These are phyloP conservation scores for Xanthoconium stramineum DNA, from an alignment of 768 basidiomycete genomes.

Conservation along the genomic window DNA sequence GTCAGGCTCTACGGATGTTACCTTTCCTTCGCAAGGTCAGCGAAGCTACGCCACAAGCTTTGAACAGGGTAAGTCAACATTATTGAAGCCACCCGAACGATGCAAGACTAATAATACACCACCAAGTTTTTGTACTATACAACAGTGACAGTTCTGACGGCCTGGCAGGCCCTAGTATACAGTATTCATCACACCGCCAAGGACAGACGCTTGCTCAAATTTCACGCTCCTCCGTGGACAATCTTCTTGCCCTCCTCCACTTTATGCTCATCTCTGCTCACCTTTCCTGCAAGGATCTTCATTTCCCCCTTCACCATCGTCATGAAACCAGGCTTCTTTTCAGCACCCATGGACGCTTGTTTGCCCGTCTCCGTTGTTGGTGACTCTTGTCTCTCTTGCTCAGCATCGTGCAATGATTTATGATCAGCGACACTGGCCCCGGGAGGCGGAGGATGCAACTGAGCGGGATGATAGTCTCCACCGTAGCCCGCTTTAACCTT, in stretches of 20 bases:
- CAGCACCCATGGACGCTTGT: not conserved
- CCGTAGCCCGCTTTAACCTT: slow-evolving; percentile 6
- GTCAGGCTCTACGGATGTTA: too few relatives aligned
- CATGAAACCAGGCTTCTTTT: slow-evolving; percentile 28
- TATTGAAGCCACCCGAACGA: not conserved
- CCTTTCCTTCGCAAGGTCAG: too few relatives aligned
- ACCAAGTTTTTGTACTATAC: slow-evolving; percentile 6
- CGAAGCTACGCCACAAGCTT: too few relatives aligned
- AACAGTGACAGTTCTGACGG: not conserved
- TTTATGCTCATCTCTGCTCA: slow-evolving; percentile 28
- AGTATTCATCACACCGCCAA: not conserved
- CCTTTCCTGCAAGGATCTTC: slow-evolving; percentile 30
- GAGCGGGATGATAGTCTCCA: slow-evolving; percentile 28
- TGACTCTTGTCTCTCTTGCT: not conserved
- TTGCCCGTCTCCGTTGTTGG: not conserved
- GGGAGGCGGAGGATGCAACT: slow-evolving; percentile 26
- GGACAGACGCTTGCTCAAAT: not conserved
- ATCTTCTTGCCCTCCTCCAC: slow-evolving; percentile 29
- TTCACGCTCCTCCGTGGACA: slow-evolving; percentile 24
- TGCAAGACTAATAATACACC: slow-evolving; percentile 1
- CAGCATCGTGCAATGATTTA: not conserved
- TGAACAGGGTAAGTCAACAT: too few relatives aligned
- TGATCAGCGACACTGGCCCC: slow-evolving; percentile 18
- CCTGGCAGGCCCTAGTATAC: not conserved
- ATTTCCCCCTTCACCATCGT: slow-evolving; percentile 33